Evolutionary conservation across 345 rosid species (phyloP), one percentile per base, ranked within the genome.

Genomic region (Citrus medica): DNA sequence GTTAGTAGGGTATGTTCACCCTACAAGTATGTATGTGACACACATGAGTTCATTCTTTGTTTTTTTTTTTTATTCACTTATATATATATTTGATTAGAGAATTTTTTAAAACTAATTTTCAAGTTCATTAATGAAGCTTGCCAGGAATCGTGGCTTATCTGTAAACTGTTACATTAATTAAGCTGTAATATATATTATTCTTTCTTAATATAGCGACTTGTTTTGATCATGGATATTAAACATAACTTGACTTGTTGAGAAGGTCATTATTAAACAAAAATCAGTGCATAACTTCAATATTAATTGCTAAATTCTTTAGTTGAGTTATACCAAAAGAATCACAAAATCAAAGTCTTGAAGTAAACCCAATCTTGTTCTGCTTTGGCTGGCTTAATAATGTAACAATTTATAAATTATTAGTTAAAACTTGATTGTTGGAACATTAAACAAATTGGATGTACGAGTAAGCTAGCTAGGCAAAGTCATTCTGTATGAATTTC

Each of bases 101-200:
- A 73, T 21, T 35, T 42, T 16, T 24, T 37, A 16, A 25, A 33
- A 33, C n/a, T 10, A 72, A 71, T 59, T n/a, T 32, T 32, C 28
- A 71, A 53, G 38, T 55, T 30, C 27, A 32, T 72, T 72, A 33
- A 56, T 40, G 76, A 25, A 56, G 51, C 46, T 73, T 17, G 76
- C 46, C 58, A 9, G 76, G 51, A 51, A 73, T 73, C 66, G 33
- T 48, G 37, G 66, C 66, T 24, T 6, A 51, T 70, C 74, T 70
- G 61, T 37, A 5, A 51, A 48, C 74, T 51, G 61, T 70, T 70
- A 48, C 74, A 51, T 70, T 70, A 48, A 70, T 48, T 27, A 70
- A 70, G 27, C n/a, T 46, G 58, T 19, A 13, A 65, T 33, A 14
- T 14, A 33, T 27, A n/a, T 38, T 67, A 21, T 38, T 69, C 12